A percentile compares a stretch with the other conserved stretches of the same genome.
Conservation (phyloP, 495 filamentous ascomycete genomes). For the Evernia prunastri region DNA sequence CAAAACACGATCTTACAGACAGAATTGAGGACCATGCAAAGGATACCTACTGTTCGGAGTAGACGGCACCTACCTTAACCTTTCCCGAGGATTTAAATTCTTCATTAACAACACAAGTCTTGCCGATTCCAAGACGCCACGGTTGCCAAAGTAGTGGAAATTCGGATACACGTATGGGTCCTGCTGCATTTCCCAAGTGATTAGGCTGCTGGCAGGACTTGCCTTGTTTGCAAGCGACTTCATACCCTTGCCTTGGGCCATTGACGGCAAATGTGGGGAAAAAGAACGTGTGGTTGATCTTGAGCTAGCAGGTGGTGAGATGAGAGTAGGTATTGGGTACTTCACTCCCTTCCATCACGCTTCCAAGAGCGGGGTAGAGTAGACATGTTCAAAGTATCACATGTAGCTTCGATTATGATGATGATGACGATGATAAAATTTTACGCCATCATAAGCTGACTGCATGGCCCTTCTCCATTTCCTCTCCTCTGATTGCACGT, state of each 20-base stretch:
- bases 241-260: background rate
- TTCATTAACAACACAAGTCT: background rate
- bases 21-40: too few species aligned
- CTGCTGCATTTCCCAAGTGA: background rate
- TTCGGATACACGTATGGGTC: background rate
- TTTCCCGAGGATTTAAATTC: background rate
- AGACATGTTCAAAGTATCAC: background rate
- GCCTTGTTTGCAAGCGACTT: background rate
- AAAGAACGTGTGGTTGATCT: background rate
- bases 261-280: background rate
- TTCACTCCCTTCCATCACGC: too few species aligned
- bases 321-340: background rate
- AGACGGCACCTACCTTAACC: background rate
- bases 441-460: conserved; percentile 1
- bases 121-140: background rate
- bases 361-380: background rate
- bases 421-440: too few species aligned
- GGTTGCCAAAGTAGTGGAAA: background rate
- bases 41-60: background rate
- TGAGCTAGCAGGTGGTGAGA: background rate
- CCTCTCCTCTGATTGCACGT: background rate
- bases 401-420: background rate
- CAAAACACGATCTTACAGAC: background rate
- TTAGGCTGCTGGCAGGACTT: background rate
- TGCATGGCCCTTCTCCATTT: background rate